Evolutionary conservation across 768 basidiomycete genomes (phyloP).

Genomic region (Podaxis pistillaris): DNA sequence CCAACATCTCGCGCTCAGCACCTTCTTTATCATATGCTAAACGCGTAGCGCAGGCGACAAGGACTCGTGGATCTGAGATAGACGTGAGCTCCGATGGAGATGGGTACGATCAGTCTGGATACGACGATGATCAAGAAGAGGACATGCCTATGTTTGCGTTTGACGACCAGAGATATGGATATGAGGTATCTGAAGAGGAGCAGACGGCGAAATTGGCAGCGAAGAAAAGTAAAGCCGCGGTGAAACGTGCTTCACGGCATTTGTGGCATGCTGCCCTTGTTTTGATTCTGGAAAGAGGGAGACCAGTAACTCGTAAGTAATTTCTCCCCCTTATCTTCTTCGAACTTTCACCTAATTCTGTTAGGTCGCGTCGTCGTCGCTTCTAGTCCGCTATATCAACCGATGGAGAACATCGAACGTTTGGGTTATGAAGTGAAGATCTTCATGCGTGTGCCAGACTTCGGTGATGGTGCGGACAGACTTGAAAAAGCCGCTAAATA

Average conservation of each 20-base stretch:
- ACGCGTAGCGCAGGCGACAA: background rate
- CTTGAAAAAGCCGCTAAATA: conserved; percentile 4
- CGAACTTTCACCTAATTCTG: background rate
- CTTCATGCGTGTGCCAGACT: conserved; percentile 68
- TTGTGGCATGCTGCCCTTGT: conserved; percentile 78
- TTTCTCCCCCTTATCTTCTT: background rate
- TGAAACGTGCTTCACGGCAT: conserved; percentile 29
- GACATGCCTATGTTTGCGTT: conserved; percentile 1
- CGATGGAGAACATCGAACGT: conserved; percentile 68
- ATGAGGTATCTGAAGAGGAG: conserved; percentile 17
- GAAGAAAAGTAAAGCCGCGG: conserved; percentile 9
- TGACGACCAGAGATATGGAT: conserved; percentile 2
- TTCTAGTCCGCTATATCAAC: conserved; percentile 82
- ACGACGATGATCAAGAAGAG: conserved; percentile 13
- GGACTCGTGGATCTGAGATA: conserved; percentile 9
- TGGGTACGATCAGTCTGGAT: background rate
- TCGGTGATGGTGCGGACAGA: conserved; percentile 30
- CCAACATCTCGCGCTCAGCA: conserved; percentile 23
- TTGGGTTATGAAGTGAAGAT: conserved; percentile 76
- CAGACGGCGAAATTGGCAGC: conserved; percentile 7
- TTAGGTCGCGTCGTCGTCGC: conserved; percentile 69
- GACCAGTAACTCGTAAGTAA: conserved; percentile 58
- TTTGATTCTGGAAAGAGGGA: conserved; percentile 79
- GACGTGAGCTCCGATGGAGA: conserved; percentile 26
- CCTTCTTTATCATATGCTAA: conserved; percentile 20